phyloP scores from a whole-genome alignment of 2,329 filamentous ascomycete species.

The Chaetomium sp. region DNA sequence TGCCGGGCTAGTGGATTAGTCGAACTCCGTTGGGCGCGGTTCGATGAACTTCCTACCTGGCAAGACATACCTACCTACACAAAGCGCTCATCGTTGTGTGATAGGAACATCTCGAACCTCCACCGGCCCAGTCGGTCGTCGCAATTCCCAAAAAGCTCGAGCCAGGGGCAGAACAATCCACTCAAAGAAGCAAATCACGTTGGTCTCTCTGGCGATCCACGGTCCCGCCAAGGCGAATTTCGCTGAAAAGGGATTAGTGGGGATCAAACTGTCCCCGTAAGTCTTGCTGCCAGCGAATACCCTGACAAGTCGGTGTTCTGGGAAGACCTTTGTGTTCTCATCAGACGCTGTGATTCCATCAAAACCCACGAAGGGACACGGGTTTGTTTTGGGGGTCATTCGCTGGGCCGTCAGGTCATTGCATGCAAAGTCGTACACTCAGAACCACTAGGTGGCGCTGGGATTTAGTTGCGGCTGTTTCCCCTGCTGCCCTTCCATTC shows the following conservation, averaged over 20 bases:
- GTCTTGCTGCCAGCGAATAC: conserved; percentile 18
- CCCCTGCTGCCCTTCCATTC: background rate
- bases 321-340: conserved; percentile 2
- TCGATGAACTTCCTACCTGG: background rate
- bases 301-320: conserved; percentile 19
- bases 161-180: background rate
- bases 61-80: background rate
- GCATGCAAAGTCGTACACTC: conserved; percentile 3
- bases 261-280: conserved; percentile 6
- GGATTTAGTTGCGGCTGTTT: conserved; percentile 3
- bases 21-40: background rate
- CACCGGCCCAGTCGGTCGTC: background rate
- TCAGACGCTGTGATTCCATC: conserved; percentile 15
- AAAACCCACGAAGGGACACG: conserved; percentile 16
- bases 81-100: background rate
- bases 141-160: background rate
- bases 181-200: conserved; percentile 24
- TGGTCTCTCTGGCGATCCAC: conserved; percentile 13
- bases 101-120: background rate
- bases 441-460: background rate
- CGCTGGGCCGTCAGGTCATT: background rate
- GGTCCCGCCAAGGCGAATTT: conserved; percentile 25
- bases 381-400: conserved; percentile 17
- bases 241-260: conserved; percentile 24
- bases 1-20: too few relatives aligned